Percentiles rank a stretch among this genome's conserved stretches.
Evolutionary conservation across 2,329 filamentous ascomycete genomes (phyloP).

Genomic region (Apiospora koreana): DNA sequence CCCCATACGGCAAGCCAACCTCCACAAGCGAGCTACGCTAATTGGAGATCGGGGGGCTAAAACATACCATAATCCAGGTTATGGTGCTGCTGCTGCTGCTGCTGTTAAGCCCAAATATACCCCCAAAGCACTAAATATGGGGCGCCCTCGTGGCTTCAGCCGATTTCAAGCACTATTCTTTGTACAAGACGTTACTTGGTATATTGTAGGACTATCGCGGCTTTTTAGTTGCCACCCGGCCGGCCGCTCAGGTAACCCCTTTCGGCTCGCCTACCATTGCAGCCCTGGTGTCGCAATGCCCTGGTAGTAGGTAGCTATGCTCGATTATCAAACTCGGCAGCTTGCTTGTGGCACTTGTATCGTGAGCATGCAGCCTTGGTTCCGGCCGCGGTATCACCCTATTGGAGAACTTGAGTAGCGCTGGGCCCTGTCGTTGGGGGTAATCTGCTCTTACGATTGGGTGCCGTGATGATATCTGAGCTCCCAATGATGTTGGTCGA

Average conservation of each 20-base stretch:
- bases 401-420: background rate
- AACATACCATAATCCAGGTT: background rate
- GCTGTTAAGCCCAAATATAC: background rate
- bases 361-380: background rate
- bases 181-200: background rate
- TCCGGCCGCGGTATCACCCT: slow-evolving; percentile 1
- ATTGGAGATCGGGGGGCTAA: background rate
- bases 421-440: background rate
- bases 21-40: background rate
- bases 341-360: background rate
- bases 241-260: background rate
- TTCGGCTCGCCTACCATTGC: background rate
- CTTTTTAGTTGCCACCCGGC: background rate
- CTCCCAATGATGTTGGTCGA: background rate
- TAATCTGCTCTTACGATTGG: background rate
- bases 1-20: background rate
- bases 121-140: background rate
- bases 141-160: background rate
- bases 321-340: background rate
- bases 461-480: background rate
- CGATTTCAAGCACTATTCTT: background rate
- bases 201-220: background rate
- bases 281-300: background rate
- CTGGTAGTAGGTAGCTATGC: background rate
- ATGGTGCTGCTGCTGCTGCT: background rate